Evolutionary conservation across 2,329 filamentous ascomycete genomes (phyloP).

Genomic region (Myriosclerotinia curreyana): DNA sequence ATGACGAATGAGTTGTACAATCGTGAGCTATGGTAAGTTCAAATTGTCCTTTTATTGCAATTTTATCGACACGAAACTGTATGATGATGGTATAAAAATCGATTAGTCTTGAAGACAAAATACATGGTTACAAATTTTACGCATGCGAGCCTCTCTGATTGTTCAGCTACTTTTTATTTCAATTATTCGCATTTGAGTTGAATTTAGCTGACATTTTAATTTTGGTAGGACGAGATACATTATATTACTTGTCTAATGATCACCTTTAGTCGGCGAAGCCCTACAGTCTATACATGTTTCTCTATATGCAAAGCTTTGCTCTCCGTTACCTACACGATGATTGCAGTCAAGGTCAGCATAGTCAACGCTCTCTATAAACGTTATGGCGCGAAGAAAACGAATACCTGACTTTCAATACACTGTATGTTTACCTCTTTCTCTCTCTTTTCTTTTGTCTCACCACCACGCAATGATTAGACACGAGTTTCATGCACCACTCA

Average conservation of each 20-base stretch:
- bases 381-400: not conserved
- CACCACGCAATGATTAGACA: slow-evolving; percentile 79
- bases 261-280: not conserved
- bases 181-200: not conserved
- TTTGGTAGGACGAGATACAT: not conserved
- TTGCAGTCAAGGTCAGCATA: not conserved
- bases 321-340: no score
- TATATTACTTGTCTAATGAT: not conserved
- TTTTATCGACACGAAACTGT: slow-evolving; percentile 23
- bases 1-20: slow-evolving; percentile 36
- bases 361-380: not conserved
- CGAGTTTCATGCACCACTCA: slow-evolving; percentile 98
- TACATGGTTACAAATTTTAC: slow-evolving; percentile 79
- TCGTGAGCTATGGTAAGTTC: slow-evolving; percentile 7
- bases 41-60: not conserved
- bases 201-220: not conserved
- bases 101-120: slow-evolving; percentile 99
- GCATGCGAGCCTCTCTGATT: slow-evolving; percentile 74
- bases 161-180: not conserved
- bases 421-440: not conserved
- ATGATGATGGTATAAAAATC: slow-evolving; percentile 71
- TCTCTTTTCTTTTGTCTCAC: not conserved
- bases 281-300: not conserved
- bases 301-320: not conserved
- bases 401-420: not conserved